Conservation (phyloP, 2,329 filamentous ascomycete genomes). For the Beauveria rudraprayagi region DNA sequence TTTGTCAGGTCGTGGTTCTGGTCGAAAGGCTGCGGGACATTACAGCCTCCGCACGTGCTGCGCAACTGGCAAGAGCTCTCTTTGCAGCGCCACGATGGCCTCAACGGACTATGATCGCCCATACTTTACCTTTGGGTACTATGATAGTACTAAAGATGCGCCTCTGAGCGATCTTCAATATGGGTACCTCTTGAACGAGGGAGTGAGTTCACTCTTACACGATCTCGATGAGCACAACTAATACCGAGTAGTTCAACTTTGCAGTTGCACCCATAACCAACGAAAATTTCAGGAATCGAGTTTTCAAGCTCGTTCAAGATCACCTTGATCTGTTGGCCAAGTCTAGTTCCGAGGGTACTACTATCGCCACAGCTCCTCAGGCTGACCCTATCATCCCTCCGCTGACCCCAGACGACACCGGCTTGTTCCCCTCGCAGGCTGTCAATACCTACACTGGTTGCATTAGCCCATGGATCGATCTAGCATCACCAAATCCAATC, state of each 20-base stretch:
- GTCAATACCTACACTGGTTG: slow-evolving; percentile 70
- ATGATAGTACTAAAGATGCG: slow-evolving; percentile 55
- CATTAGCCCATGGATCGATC: slow-evolving; percentile 87
- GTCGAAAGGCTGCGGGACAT: background rate
- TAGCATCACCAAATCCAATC: slow-evolving; percentile 73
- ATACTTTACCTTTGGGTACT: slow-evolving; percentile 65
- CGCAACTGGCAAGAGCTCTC: slow-evolving; percentile 15
- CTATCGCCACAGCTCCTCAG: slow-evolving; percentile 36
- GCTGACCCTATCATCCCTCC: slow-evolving; percentile 55
- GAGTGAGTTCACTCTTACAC: slow-evolving; percentile 42
- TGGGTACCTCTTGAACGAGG: slow-evolving; percentile 57
- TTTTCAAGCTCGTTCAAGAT: slow-evolving; percentile 52
- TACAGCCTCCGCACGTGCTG: background rate
- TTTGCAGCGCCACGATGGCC: background rate
- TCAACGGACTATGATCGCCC: slow-evolving; percentile 24
- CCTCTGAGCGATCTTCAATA: slow-evolving; percentile 58
- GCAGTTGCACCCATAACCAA: slow-evolving; percentile 74
- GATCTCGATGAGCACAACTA: slow-evolving; percentile 13
- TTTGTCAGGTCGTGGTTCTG: background rate
- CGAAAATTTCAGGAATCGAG: slow-evolving; percentile 58
- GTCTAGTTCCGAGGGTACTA: slow-evolving; percentile 28
- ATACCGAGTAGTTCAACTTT: slow-evolving; percentile 60
- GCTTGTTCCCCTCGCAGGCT: slow-evolving; percentile 57
- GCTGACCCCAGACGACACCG: slow-evolving; percentile 72
- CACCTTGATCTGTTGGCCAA: slow-evolving; percentile 43